A percentile compares a stretch with the other conserved stretches of the same genome.
These are phyloP conservation scores for Boletus subluridellus DNA, from an alignment of 1,284 basidiomycete genomes.

Conservation along the genomic window DNA sequence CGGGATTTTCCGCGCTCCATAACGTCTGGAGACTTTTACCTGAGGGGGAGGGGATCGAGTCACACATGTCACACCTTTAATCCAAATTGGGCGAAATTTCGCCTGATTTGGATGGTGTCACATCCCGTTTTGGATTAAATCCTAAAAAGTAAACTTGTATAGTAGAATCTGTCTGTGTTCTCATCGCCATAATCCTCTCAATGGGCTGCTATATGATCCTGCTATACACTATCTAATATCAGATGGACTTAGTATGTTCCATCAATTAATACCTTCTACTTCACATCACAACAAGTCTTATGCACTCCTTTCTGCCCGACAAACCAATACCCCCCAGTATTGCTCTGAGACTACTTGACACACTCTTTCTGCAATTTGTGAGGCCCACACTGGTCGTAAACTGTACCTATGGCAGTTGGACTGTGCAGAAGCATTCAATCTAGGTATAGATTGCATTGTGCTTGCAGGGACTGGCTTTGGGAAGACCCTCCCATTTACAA, in stretches of 20 bases:
- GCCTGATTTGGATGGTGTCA: too few species aligned
- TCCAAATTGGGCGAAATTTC: background rate
- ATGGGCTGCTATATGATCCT: too few species aligned
- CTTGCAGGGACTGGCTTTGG: background rate
- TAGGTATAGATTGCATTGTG: background rate
- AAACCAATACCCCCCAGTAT: background rate
- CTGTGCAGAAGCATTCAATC: too few species aligned
- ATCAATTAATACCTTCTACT: background rate
- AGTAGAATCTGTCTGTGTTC: background rate
- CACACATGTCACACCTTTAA: background rate
- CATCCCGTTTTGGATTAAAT: too few species aligned
- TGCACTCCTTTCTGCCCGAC: background rate
- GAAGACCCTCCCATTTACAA: background rate
- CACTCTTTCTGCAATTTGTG: too few species aligned
- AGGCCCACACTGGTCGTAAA: too few species aligned
- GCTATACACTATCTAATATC: too few species aligned
- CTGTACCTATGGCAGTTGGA: too few species aligned
- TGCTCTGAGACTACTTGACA: too few species aligned
- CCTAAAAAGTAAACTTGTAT: background rate
- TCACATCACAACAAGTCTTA: background rate
- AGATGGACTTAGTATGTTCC: background rate
- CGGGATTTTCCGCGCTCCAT: too few species aligned
- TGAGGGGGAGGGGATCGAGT: background rate
- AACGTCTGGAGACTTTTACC: conserved; percentile 3
- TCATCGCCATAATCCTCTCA: too few species aligned